Evolutionary conservation across 352 stramenopile species (phyloP), one percentile per base, ranked within the genome.

Genomic region (Phytopythium vexans): DNA sequence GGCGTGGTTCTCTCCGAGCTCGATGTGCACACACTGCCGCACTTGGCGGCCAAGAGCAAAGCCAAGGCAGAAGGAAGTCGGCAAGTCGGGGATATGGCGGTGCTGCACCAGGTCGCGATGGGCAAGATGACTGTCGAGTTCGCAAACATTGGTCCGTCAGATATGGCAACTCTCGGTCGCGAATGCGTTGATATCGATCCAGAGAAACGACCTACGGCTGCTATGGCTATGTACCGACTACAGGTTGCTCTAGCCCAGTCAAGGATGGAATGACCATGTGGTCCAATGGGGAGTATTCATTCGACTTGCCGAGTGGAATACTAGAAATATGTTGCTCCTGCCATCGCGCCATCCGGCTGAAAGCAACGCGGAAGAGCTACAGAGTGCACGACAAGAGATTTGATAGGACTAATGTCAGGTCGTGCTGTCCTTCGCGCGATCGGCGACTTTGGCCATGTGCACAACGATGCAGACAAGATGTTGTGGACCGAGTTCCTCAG

Each of bases 1-100:
- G 70, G 64, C n/a, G 54, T 83, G 16, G n/a, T 83, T 40, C 34
- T 83, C n/a, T 71, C 57, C 43, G 73, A 83, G 44, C 58, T 83
- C 6, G 73, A 78, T 48, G 66, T 67, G 39, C 70, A 77, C n/a
- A 34, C 61, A 16, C 68, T 78, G 57, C 68, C 70, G 31, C 81
- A 81, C 34, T 49, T 67, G 3, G 67, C 68, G 8, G 60, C 64
- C 7, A 63, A 63, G 31, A 68, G 71, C 46, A 6, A 56, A 2
- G 42, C 48, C 16, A 68, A 44, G 9, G 72, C 67, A 35, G 52
- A 55, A n/a, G 68, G 66, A 41, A 58, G 63, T 5, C 62, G 21
- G 21, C 21, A 27, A 27, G 21, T 27, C 21, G 21, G 61, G 1
- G 70, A 83, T 14, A 52, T 62, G n/a, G 57, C 46, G 1, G 69